Evolutionary conservation across 2,329 filamentous ascomycete genomes (phyloP).

Genomic region (Alternaria brassicae): DNA sequence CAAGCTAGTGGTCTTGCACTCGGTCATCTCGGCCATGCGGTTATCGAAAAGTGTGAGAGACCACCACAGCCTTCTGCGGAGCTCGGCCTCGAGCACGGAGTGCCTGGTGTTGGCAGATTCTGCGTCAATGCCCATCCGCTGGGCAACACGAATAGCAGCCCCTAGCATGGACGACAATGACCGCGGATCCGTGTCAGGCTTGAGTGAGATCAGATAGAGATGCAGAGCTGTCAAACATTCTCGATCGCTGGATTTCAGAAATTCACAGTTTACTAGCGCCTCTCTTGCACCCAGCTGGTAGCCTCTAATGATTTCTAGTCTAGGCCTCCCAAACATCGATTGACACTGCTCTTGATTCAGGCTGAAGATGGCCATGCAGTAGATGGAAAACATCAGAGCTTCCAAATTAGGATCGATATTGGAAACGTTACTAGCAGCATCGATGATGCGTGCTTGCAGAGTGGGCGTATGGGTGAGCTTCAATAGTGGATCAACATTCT

Average conservation of each 20-base stretch:
- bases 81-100: constrained; percentile 64
- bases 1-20: constrained; percentile 59
- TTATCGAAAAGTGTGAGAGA: constrained; percentile 66
- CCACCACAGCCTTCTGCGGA: constrained; percentile 68
- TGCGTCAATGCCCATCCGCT: constrained; percentile 66
- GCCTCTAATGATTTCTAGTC: constrained; percentile 60
- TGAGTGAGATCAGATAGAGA: constrained; percentile 65
- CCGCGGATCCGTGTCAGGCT: constrained; percentile 55
- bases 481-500: constrained; percentile 43
- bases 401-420: constrained; percentile 63
- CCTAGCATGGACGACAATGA: constrained; percentile 64
- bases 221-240: constrained; percentile 62
- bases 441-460: constrained; percentile 64
- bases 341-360: constrained; percentile 64
- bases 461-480: constrained; percentile 42
- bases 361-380: constrained; percentile 52
- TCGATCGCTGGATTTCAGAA: constrained; percentile 62
- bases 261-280: constrained; percentile 65
- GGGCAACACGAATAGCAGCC: constrained; percentile 65
- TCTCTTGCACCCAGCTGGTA: constrained; percentile 69
- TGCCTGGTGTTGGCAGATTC: constrained; percentile 62
- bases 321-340: constrained; percentile 60
- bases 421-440: constrained; percentile 63
- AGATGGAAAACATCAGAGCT: constrained; percentile 55
- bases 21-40: constrained; percentile 60